These are phyloP conservation scores for Dactylellina sp. DNA, from an alignment of 2,329 filamentous ascomycete species.

Conservation along the genomic window DNA sequence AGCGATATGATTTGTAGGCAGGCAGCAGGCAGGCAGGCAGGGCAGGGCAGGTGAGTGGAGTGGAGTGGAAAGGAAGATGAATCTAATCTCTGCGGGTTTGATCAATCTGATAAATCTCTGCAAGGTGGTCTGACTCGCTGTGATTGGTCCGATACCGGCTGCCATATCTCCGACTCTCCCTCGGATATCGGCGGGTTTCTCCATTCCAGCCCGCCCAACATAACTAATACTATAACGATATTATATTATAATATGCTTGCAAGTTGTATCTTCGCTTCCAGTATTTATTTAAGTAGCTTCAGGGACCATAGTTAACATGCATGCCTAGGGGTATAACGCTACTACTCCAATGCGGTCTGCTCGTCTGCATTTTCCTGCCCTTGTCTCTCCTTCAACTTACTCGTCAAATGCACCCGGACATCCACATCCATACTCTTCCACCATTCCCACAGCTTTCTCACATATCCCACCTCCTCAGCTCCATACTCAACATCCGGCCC, in stretches of 20 bases:
- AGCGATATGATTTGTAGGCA: slow-evolving; percentile 32
- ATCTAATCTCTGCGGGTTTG: slow-evolving; percentile 51
- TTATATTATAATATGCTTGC: background rate
- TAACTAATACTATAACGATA: background rate
- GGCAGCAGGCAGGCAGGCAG: too few species aligned
- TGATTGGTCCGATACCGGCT: slow-evolving; percentile 52
- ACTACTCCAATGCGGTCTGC: too few species aligned
- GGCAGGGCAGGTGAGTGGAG: slow-evolving; percentile 20
- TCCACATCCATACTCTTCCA: slow-evolving; percentile 56
- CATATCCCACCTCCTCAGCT: slow-evolving; percentile 58
- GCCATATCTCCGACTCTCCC: slow-evolving; percentile 14
- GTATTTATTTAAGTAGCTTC: too few species aligned
- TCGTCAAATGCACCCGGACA: slow-evolving; percentile 42
- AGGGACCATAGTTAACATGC: too few species aligned
- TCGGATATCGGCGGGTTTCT: slow-evolving; percentile 43
- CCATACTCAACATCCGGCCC: slow-evolving; percentile 60
- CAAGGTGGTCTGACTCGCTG: slow-evolving; percentile 38
- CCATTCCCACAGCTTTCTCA: slow-evolving; percentile 59
- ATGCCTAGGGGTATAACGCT: too few species aligned
- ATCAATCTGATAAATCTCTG: slow-evolving; percentile 55
- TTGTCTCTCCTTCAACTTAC: slow-evolving; percentile 3
- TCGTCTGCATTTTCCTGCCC: too few species aligned
- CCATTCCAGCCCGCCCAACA: slow-evolving; percentile 8
- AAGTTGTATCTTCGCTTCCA: too few species aligned
- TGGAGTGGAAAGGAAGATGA: slow-evolving; percentile 24